A percentile compares a stretch with the other conserved stretches of the same genome.
These are phyloP conservation scores for Phytophthora syringae DNA, from an alignment of 352 stramenopile species.

Conservation along the genomic window DNA sequence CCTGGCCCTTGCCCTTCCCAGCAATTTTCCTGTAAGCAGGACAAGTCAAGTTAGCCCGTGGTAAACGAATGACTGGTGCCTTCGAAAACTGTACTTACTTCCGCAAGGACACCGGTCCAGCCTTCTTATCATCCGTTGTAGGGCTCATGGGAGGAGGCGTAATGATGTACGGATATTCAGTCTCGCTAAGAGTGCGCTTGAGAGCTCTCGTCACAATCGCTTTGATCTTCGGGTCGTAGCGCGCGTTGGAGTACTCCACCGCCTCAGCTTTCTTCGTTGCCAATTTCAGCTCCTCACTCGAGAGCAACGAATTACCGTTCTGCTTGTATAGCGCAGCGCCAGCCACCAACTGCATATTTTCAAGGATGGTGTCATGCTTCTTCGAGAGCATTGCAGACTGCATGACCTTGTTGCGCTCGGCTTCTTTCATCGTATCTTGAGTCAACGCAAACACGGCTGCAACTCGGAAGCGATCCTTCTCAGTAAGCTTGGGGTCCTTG, in stretches of 20 bases:
- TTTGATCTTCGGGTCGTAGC: constrained; percentile 82
- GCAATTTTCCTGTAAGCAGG: constrained; percentile 39
- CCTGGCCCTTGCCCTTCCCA: constrained; percentile 37
- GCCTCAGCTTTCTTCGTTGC: constrained; percentile 64
- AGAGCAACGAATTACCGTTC: constrained; percentile 64
- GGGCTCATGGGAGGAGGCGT: constrained; percentile 58
- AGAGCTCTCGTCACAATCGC: constrained; percentile 60
- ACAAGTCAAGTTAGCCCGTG: constrained; percentile 4
- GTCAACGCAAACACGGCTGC: constrained; percentile 94
- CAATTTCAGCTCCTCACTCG: constrained; percentile 68
- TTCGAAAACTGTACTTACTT: constrained; percentile 52
- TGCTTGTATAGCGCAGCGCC: constrained; percentile 66
- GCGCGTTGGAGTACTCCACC: constrained; percentile 82
- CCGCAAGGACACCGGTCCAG: constrained; percentile 65
- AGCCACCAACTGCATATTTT: constrained; percentile 72
- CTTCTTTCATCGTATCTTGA: constrained; percentile 89
- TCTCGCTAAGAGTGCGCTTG: constrained; percentile 66
- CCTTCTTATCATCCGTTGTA: constrained; percentile 55
- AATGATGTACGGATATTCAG: constrained; percentile 87
- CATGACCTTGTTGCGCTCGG: constrained; percentile 88
- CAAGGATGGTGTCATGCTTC: constrained; percentile 64
- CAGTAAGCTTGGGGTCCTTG: constrained; percentile 74
- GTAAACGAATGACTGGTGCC: background rate
- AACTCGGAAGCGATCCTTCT: constrained; percentile 90
- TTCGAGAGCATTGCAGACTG: constrained; percentile 81